phyloP scores from a whole-genome alignment of 768 basidiomycete genomes.

The Serendipita sp. region DNA sequence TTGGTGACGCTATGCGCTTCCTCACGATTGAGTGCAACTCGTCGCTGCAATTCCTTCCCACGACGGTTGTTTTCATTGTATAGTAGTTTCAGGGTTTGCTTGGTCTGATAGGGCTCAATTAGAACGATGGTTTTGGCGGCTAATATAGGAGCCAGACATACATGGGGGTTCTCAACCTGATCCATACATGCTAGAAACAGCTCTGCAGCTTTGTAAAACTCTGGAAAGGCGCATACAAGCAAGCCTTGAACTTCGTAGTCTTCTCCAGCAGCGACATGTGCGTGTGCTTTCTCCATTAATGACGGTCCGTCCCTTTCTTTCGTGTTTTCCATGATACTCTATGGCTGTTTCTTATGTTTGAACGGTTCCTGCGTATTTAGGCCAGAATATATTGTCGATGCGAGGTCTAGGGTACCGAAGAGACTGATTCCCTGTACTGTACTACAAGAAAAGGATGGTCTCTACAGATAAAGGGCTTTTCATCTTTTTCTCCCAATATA shows the following conservation, averaged over 20 bases:
- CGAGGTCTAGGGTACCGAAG: no score
- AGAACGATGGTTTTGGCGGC: conserved; percentile 8
- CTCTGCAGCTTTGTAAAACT: conserved; percentile 60
- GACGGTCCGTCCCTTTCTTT: not conserved
- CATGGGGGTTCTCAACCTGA: conserved; percentile 56
- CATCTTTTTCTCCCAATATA: no score
- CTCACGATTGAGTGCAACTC: conserved; percentile 50
- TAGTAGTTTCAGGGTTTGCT: conserved; percentile 58
- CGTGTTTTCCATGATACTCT: not conserved
- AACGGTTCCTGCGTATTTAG: no score
- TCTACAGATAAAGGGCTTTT: no score
- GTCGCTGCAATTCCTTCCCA: conserved; percentile 52
- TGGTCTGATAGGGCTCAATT: conserved; percentile 35
- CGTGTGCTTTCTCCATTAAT: conserved; percentile 37
- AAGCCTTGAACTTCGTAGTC: conserved; percentile 50
- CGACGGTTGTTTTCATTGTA: conserved; percentile 59
- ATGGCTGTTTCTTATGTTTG: no score
- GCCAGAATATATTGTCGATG: no score
- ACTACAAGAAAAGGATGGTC: no score
- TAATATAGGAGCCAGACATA: conserved; percentile 19
- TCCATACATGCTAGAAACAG: conserved; percentile 60
- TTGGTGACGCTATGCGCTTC: conserved; percentile 42
- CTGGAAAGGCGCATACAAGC: conserved; percentile 53
- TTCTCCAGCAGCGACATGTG: conserved; percentile 67
- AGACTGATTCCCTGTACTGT: no score